phyloP scores from a whole-genome alignment of 192 early-diverging fungal species.

The Coemansia reversa region DNA sequence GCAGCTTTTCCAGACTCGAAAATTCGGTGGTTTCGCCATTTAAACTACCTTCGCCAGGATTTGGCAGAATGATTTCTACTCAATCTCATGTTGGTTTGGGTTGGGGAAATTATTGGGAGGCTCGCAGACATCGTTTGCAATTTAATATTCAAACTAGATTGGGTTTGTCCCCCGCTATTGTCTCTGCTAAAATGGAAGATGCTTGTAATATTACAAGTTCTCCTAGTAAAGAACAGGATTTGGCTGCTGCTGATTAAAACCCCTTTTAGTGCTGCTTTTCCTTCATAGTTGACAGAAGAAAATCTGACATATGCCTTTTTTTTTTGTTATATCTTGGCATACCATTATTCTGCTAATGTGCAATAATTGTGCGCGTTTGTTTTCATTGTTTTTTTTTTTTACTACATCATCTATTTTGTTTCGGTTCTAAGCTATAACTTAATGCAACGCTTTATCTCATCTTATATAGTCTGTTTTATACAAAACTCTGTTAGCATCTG shows the following conservation, averaged over 20 bases:
- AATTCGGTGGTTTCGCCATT: constrained; percentile 13
- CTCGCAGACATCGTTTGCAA: constrained; percentile 28
- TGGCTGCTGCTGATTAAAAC: not conserved
- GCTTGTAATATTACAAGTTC: not conserved
- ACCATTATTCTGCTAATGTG: too few species aligned
- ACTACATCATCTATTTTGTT: too few species aligned
- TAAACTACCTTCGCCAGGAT: constrained; percentile 1
- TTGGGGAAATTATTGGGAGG: constrained; percentile 53
- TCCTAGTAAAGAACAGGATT: not conserved
- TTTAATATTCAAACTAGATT: constrained; percentile 39
- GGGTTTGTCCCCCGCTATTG: constrained; percentile 12
- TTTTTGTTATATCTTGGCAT: too few species aligned
- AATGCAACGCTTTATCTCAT: too few species aligned
- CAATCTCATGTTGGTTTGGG: constrained; percentile 44
- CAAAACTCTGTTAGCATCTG: too few species aligned
- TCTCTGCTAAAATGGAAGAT: not conserved
- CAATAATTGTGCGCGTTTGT: too few species aligned
- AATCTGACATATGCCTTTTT: too few species aligned
- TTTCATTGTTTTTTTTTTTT: too few species aligned
- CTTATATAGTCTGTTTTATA: too few species aligned
- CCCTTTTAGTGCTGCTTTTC: not conserved
- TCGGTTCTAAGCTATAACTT: too few species aligned
- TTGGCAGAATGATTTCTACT: constrained; percentile 31
- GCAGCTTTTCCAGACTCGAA: constrained; percentile 34
- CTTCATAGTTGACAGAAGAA: not conserved